These are phyloP conservation scores for Melanogaster broomeanus DNA, from an alignment of 768 basidiomycete genomes.

Conservation along the genomic window DNA sequence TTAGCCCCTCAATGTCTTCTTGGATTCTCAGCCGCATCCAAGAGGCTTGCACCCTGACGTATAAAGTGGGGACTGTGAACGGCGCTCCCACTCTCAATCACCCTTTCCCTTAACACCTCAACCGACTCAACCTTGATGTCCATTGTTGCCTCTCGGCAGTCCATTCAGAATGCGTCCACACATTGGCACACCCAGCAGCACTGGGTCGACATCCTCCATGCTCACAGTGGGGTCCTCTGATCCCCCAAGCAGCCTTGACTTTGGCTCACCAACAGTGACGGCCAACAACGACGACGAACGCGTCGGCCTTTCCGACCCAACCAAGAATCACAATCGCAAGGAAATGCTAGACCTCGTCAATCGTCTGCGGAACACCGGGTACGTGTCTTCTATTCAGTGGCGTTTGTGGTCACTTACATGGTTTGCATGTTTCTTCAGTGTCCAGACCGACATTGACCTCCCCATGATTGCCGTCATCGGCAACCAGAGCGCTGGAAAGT, in stretches of 20 bases:
- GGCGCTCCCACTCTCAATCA: not conserved
- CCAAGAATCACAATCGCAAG: slow-evolving; percentile 42
- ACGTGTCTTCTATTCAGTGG: not conserved
- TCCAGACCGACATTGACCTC: slow-evolving; percentile 65
- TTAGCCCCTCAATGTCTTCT: too few species aligned
- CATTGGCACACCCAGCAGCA: not conserved
- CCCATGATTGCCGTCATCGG: slow-evolving; percentile 74
- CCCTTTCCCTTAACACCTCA: too few species aligned
- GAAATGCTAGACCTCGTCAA: slow-evolving; percentile 62
- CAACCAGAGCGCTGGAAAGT: slow-evolving; percentile 71
- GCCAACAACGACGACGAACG: slow-evolving; percentile 12
- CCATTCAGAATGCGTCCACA: too few species aligned
- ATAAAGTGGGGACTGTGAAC: too few species aligned
- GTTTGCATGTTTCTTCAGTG: slow-evolving; percentile 36
- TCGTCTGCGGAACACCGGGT: slow-evolving; percentile 65
- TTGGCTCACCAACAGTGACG: not conserved
- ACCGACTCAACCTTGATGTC: too few species aligned
- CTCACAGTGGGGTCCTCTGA: not conserved
- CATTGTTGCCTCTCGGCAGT: too few species aligned
- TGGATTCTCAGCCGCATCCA: too few species aligned
- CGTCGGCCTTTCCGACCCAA: slow-evolving; percentile 55
- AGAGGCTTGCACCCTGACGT: too few species aligned
- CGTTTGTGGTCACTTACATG: not conserved
- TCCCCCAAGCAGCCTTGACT: not conserved
- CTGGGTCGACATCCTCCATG: not conserved